phyloP scores from a whole-genome alignment of 495 filamentous ascomycete genomes.

The Parmelia sp. region DNA sequence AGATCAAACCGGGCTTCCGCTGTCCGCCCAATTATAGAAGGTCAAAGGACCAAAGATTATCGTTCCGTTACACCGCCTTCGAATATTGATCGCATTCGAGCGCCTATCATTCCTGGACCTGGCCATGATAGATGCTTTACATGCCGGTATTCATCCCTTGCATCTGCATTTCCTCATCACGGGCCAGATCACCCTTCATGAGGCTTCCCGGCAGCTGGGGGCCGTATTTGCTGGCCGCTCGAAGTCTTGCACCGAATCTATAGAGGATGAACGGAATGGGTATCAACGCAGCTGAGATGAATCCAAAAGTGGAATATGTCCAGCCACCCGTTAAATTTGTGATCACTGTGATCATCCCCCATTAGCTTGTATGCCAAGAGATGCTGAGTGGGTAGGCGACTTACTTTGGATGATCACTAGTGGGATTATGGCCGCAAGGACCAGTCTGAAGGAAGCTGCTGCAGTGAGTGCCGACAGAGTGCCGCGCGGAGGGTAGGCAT shows the following conservation, averaged over 20 bases:
- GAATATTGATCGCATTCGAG: background rate
- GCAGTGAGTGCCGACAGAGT: conserved; percentile 30
- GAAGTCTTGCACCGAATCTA: conserved; percentile 42
- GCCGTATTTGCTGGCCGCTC: conserved; percentile 41
- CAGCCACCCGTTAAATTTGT: conserved; percentile 34
- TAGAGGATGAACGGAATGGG: conserved; percentile 41
- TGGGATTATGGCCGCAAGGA: conserved; percentile 25
- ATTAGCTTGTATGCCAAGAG: background rate
- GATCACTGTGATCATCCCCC: conserved; percentile 31
- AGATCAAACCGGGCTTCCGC: background rate
- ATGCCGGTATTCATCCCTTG: conserved; percentile 9
- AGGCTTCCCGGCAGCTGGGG: conserved; percentile 9
- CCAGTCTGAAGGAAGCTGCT: conserved; percentile 22
- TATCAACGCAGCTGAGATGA: conserved; percentile 35
- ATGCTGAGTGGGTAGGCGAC: background rate
- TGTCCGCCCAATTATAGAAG: background rate
- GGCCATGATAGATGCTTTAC: background rate
- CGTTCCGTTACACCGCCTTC: background rate
- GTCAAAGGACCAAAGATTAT: background rate
- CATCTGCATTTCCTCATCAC: conserved; percentile 25
- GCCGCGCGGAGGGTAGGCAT: conserved; percentile 31
- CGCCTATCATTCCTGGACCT: background rate
- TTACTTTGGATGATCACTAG: conserved; percentile 28
- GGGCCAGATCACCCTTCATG: conserved; percentile 16
- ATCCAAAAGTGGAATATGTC: conserved; percentile 40